These are phyloP conservation scores for Citrus unshiu DNA, from an alignment of 345 rosid genomes.

Conservation along the genomic window DNA sequence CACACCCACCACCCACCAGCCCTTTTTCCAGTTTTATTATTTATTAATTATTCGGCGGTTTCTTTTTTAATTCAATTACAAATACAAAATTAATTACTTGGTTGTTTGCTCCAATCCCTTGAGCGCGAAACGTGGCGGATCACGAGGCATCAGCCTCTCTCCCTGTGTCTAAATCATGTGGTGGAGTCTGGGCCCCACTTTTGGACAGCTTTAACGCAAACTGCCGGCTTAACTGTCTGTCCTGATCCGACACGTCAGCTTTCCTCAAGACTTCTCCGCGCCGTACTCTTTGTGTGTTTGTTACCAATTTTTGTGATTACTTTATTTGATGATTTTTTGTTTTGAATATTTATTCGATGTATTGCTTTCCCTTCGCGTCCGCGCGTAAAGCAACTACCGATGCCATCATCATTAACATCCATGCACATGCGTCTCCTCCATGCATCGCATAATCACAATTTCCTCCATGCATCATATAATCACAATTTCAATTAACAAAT, in stretches of 20 bases:
- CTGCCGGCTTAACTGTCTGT: constrained; percentile 36
- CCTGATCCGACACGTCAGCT: constrained; percentile 30
- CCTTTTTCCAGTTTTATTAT: not conserved
- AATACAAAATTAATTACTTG: not conserved
- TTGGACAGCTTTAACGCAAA: constrained; percentile 17
- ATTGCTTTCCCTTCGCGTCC: not conserved
- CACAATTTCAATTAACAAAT: not conserved
- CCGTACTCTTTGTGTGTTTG: constrained; percentile 11
- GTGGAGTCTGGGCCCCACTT: constrained; percentile 13
- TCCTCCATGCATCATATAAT: not conserved
- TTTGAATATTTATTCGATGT: too few species aligned
- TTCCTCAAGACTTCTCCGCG: constrained; percentile 8
- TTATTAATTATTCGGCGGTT: constrained; percentile 9
- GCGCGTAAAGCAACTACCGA: not conserved
- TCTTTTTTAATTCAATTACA: not conserved
- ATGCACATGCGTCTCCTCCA: not conserved
- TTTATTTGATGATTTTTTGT: not conserved
- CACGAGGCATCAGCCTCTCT: constrained; percentile 13
- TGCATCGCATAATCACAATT: not conserved
- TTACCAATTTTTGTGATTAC: not conserved
- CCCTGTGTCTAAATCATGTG: not conserved
- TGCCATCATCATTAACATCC: not conserved
- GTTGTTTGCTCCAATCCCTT: not conserved
- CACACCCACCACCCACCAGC: constrained; percentile 9
- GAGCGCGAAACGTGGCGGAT: constrained; percentile 25